Evolutionary conservation across 768 basidiomycete genomes (phyloP).

Genomic region (Cystobasidium ongulense): DNA sequence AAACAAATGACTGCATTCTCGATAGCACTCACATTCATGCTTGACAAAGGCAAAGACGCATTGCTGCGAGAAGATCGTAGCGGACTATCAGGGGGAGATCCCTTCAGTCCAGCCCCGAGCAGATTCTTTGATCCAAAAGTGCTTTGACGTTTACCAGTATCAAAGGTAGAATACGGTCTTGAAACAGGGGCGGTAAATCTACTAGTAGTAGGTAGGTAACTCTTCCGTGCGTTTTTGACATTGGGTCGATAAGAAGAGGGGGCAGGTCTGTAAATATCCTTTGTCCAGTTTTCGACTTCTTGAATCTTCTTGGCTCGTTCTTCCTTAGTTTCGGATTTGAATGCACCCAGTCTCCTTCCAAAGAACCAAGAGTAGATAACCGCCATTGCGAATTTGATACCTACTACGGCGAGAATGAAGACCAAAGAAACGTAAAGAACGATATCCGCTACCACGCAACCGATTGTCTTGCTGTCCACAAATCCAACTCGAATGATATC

Average conservation of each 20-base stretch:
- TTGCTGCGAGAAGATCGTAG: slow-evolving; percentile 72
- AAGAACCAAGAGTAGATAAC: slow-evolving; percentile 97
- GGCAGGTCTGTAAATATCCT: slow-evolving; percentile 88
- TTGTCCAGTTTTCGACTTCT: slow-evolving; percentile 93
- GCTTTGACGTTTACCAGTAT: not conserved
- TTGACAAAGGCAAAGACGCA: slow-evolving; percentile 56
- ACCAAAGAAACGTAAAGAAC: slow-evolving; percentile 90
- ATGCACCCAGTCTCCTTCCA: slow-evolving; percentile 88
- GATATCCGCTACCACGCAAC: slow-evolving; percentile 89
- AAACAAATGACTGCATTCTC: slow-evolving; percentile 43
- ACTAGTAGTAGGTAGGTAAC: slow-evolving; percentile 51
- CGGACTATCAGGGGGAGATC: slow-evolving; percentile 65
- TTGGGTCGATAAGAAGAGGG: slow-evolving; percentile 85
- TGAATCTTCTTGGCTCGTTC: slow-evolving; percentile 78
- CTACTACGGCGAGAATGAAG: slow-evolving; percentile 94
- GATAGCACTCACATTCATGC: slow-evolving; percentile 45
- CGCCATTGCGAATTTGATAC: slow-evolving; percentile 91
- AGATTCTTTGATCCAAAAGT: slow-evolving; percentile 1
- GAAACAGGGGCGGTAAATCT: slow-evolving; percentile 60
- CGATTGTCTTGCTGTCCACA: slow-evolving; percentile 87
- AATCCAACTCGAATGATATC: slow-evolving; percentile 82
- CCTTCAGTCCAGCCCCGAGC: slow-evolving; percentile 37
- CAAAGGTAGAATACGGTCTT: slow-evolving; percentile 45
- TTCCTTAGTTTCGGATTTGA: slow-evolving; percentile 83
- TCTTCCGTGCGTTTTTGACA: slow-evolving; percentile 49